phyloP scores from a whole-genome alignment of 2,329 filamentous ascomycete genomes.

The Calonectria hongkongensis region DNA sequence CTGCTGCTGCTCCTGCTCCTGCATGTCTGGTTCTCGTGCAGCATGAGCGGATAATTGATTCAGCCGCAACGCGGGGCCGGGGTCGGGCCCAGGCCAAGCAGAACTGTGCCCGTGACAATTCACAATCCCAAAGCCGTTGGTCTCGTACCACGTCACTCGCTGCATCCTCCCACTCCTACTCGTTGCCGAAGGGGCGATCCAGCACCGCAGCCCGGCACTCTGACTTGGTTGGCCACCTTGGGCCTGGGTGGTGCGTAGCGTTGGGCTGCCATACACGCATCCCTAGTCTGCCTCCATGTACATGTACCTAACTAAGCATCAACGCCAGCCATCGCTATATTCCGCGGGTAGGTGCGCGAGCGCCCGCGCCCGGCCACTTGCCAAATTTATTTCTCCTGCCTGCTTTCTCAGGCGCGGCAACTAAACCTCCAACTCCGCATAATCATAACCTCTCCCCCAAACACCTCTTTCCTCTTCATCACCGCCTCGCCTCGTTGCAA shows the following conservation, averaged over 20 bases:
- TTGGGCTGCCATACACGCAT: conserved; percentile 40
- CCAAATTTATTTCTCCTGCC: conserved; percentile 37
- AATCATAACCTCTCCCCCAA: conserved; percentile 15
- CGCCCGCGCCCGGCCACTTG: conserved; percentile 40
- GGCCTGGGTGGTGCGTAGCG: conserved; percentile 28
- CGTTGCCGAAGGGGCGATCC: conserved; percentile 41
- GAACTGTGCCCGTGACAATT: conserved; percentile 14
- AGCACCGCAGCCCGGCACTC: conserved; percentile 27
- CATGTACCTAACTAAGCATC: conserved; percentile 20
- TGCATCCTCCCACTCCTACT: conserved; percentile 24
- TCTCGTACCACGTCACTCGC: conserved; percentile 33
- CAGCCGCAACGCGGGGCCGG: conserved; percentile 37
- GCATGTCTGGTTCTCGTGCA: conserved; percentile 2
- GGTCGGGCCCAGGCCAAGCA: conserved; percentile 27
- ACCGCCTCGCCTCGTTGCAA: conserved; percentile 38
- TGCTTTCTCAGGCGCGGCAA: conserved; percentile 34
- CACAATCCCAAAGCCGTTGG: conserved; percentile 26
- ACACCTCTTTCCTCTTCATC: conserved; percentile 25
- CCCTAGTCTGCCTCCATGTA: conserved; percentile 24
- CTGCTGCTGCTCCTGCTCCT: not conserved
- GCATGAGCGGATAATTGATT: conserved; percentile 40
- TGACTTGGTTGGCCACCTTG: conserved; percentile 33
- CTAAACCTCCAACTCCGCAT: conserved; percentile 30
- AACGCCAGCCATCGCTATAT: conserved; percentile 37
- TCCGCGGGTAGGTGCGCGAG: conserved; percentile 38